Evolutionary conservation across 441 rosid genomes (phyloP), one percentile per base, ranked within the genome.

Genomic region (Eutrema salsugineum): DNA sequence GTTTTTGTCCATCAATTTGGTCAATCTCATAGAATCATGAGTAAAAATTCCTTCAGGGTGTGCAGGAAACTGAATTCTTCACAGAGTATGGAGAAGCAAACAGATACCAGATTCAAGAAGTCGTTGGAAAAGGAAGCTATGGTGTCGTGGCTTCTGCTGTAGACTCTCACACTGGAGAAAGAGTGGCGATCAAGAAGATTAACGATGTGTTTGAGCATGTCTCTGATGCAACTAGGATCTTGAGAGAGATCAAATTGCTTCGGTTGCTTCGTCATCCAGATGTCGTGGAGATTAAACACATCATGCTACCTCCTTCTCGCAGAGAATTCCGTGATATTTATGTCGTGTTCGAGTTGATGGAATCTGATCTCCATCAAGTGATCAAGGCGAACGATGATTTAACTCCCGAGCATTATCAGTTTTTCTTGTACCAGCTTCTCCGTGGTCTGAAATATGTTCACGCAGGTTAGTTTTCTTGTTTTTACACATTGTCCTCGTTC

Each of bases 11-110:
- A 47, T 61, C 27, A 6, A 7, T 61, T 40, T 46, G 30, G n/a
- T 8, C 49, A 51, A 15, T 33, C 11, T 17, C 47, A 20, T 58
- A 20, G 46, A 36, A 19, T 49, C 54, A 8, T 51, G 76, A 42
- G 24, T 30, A 0, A 12, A 62, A 30, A 30, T 5, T 11, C 47
- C 10, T 62, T 70, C 44, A 92, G 96, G 84, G 91, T 63, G 44
- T 81, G 44, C 74, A 78, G 12, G 96, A 93, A 56, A 67, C 84
- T 57, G 99, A 96, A 12, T 95, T 95, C 76, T 93, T 93, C 84
- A 95, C 99, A 0, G 99, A 93, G 84, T 95, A 95, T 77, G 99
- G 99, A 70, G 97, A 95, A 79, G 99, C 87, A 64, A 93, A 83
- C 73, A 86, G 85, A 62, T 95, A 93, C 63, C 88, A 87, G 78